These are phyloP conservation scores for Pholiota conissans DNA, from an alignment of 768 basidiomycete species.

Conservation along the genomic window DNA sequence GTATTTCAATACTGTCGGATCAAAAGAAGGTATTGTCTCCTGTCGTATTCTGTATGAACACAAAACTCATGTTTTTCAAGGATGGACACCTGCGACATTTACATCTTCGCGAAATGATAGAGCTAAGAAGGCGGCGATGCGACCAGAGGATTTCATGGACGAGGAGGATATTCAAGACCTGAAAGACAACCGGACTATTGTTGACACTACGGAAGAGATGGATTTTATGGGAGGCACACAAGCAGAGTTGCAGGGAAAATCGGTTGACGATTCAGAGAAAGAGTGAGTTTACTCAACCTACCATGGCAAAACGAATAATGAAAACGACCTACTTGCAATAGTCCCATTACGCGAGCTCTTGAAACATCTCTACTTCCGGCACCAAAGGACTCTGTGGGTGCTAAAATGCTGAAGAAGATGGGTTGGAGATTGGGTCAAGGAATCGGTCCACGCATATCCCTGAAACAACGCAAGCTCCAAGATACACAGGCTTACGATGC, in stretches of 20 bases:
- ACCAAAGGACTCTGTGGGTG: conserved; percentile 78
- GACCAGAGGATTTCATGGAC: conserved; percentile 97
- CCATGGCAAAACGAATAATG: background rate
- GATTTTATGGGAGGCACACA: conserved; percentile 61
- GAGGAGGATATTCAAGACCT: conserved; percentile 92
- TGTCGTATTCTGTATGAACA: background rate
- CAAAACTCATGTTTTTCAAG: conserved; percentile 37
- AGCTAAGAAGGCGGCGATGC: conserved; percentile 57
- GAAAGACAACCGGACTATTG: conserved; percentile 68
- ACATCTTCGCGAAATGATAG: conserved; percentile 84
- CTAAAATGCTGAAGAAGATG: conserved; percentile 89
- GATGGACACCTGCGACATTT: conserved; percentile 95
- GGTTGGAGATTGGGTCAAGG: conserved; percentile 95
- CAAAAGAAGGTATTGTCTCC: conserved; percentile 78
- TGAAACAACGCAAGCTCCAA: conserved; percentile 72
- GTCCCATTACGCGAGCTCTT: conserved; percentile 63
- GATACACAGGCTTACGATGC: conserved; percentile 49
- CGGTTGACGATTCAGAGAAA: conserved; percentile 43
- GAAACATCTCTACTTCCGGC: conserved; percentile 70
- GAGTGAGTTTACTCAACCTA: conserved; percentile 46
- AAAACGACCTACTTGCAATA: conserved; percentile 23
- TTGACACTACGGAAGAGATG: conserved; percentile 81
- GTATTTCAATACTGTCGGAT: conserved; percentile 95
- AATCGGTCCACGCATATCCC: conserved; percentile 85
- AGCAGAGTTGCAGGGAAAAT: conserved; percentile 37